A percentile compares a stretch with the other conserved stretches of the same genome.
Evolutionary conservation across 169 alveolate species (phyloP).

Genomic region (Eimeria acervulina): DNA sequence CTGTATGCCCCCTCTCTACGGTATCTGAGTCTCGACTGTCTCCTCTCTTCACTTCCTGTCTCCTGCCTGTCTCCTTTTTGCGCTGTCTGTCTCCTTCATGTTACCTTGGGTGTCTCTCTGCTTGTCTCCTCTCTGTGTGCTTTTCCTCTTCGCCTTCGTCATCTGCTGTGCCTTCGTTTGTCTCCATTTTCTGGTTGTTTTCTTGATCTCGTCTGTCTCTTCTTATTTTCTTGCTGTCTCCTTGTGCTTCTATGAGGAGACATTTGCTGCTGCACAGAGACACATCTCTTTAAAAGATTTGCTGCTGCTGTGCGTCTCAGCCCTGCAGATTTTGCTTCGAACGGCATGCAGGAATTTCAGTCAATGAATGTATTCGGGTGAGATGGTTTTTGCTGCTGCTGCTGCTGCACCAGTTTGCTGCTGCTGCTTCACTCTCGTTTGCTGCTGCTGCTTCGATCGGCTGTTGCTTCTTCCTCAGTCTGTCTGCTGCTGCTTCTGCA

Average conservation of each 20-base stretch:
- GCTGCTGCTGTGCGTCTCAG: neutral
- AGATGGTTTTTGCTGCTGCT: slow-evolving; percentile 12
- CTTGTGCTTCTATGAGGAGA: neutral
- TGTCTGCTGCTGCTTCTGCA: neutral
- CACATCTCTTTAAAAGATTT: neutral
- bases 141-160: neutral
- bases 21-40: neutral
- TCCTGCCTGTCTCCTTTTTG: neutral
- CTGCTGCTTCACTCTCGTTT: neutral
- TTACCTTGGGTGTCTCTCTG: neutral
- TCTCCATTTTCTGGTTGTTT: too few relatives aligned
- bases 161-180: too few relatives aligned
- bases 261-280: too few relatives aligned
- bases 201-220: too few relatives aligned
- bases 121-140: neutral
- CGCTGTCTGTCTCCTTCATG: neutral
- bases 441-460: slow-evolving; percentile 16
- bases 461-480: neutral
- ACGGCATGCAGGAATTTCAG: slow-evolving; percentile 79
- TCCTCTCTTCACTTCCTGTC: neutral
- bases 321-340: slow-evolving; percentile 83
- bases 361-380: slow-evolving; percentile 83
- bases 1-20: neutral
- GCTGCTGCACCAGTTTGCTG: neutral
- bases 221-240: neutral